Percentiles rank a stretch among this genome's conserved stretches.
phyloP scores from a whole-genome alignment of 108 stramenopile genomes.

The Cyclotella kingstonii region DNA sequence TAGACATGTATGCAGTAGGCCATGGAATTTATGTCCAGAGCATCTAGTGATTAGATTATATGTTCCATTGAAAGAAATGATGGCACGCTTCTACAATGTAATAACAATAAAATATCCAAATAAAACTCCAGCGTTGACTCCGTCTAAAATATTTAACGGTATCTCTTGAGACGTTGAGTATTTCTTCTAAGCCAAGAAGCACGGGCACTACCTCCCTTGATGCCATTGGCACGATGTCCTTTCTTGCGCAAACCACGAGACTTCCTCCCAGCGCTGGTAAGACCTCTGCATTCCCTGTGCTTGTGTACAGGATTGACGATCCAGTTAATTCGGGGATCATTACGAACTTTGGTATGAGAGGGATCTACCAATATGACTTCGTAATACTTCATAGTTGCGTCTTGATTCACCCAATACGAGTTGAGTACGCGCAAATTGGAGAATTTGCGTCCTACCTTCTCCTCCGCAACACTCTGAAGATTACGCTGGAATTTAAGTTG shows the following conservation, averaged over 20 bases:
- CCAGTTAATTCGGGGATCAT: conserved; percentile 99
- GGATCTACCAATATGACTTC: conserved; percentile 99
- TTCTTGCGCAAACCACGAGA: conserved; percentile 96
- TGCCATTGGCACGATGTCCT: conserved; percentile 98
- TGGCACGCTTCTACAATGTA: no score
- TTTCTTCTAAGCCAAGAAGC: conserved; percentile 97
- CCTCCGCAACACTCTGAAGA: conserved; percentile 96
- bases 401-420: conserved; percentile 99
- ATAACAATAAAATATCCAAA: no score
- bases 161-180: conserved; percentile 95
- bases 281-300: conserved; percentile 99
- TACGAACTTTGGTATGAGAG: conserved; percentile 92
- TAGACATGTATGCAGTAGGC: no score
- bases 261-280: conserved; percentile 98
- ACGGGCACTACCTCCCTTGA: conserved; percentile 92
- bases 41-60: no score
- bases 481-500: conserved; percentile 99
- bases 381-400: conserved; percentile 99
- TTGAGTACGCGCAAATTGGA: conserved; percentile 98
- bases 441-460: conserved; percentile 97
- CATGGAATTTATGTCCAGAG: no score
- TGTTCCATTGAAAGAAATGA: no score
- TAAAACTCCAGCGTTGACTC: no score
- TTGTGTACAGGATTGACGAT: conserved; percentile 99
- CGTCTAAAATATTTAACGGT: conserved; percentile 79